Evolutionary conservation across 208 protist genomes (phyloP), one percentile per base, ranked within the genome.

Genomic region (Leishmania tarentolae): DNA sequence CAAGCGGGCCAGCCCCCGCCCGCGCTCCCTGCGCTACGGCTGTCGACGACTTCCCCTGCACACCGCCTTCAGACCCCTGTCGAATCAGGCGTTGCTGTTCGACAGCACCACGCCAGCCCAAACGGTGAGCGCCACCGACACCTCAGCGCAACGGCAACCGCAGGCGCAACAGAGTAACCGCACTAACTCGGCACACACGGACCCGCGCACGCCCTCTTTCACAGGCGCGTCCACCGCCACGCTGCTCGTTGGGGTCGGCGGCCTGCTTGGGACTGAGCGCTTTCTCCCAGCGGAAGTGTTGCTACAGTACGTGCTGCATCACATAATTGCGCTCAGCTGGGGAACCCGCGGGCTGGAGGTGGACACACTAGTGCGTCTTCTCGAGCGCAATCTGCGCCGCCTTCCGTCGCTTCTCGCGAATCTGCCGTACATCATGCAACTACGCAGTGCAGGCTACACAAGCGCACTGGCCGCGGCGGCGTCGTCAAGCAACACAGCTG

Each of bases 351-450:
- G 91, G 0, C 80, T 92, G 8, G 90, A 91, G 57, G 83, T 93
- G 52, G 94, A 95, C 35, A 89, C 84, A 70, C 80, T 95, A 35
- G 66, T 94, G 57, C 88, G 88, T 0, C 81, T 91, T 65, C 83
- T 96, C n/a, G 94, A 97, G 83, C 87, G 91, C 66, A 93, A 94
- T 75, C 86, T 97, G 59, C 91, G 92, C 17, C 92, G 91, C 3
- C 86, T 97, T 56, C 87, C 82, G 8, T 82, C 88, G 9, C 90
- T 97, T 19, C 86, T 97, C 52, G 72, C 83, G 47, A 85, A 91
- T 74, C 80, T 93, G 68, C 68, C 88, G n/a, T 87, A 90, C 73
- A 75, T 89, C 17, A 75, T 79, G 47, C 85, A 90, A 77, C 72
- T 92, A 72, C 76, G 76, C 61, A 73, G 50, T 42, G 82, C 79